Base-by-base conservation (phyloP, 345 rosid species). In the Turnera subulata region DNA sequence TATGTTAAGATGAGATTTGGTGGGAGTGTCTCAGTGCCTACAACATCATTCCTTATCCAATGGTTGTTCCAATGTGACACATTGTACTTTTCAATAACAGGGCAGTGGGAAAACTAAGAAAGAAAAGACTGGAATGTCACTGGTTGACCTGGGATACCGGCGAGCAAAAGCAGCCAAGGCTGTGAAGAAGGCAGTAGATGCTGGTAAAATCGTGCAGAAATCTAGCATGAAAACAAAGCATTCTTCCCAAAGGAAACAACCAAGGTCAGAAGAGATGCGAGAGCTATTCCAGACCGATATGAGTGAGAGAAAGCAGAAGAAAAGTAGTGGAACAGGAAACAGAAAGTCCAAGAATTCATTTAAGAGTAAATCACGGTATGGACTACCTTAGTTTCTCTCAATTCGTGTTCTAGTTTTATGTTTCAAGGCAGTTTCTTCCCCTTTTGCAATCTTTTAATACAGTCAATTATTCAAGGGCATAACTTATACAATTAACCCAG, bases 341-440 rank as follows among this genome's bases (percentile, higher is more conserved):
- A 88, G 77, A 51, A 89, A 82, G 75, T 64, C 93, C 11, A 82
- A 80, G 73, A 79, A 79, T 69, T 82, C 88, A 23, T 89, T 89
- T 65, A 92, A 89, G 82, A 92, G 98, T 89, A 89, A 92, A 73
- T 82, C 86, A 48, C 78, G 98, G 97, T 92, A 81, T 58, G 49
- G 40, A 43, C 15, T 15, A n/a, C n/a, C 26, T 20, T 54, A n/a
- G 29, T 18, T 6, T 48, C 19, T 55, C n/a, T 35, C 18, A 11
- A n/a, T n/a, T 4, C 20, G 18, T 14, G 59, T 38, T 25, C 2
- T n/a, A 42, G 17, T 21, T 42, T 52, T 21, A 14, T 40, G 44
- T 53, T 44, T 21, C 14, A 18, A 33, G 3, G 15, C 32, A 21
- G 10, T 5, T 18, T 11, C 16, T 33, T 1, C 35, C 6, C 19